Conservation (phyloP, 2,329 filamentous ascomycete species). For the Fusarium bactridioides region DNA sequence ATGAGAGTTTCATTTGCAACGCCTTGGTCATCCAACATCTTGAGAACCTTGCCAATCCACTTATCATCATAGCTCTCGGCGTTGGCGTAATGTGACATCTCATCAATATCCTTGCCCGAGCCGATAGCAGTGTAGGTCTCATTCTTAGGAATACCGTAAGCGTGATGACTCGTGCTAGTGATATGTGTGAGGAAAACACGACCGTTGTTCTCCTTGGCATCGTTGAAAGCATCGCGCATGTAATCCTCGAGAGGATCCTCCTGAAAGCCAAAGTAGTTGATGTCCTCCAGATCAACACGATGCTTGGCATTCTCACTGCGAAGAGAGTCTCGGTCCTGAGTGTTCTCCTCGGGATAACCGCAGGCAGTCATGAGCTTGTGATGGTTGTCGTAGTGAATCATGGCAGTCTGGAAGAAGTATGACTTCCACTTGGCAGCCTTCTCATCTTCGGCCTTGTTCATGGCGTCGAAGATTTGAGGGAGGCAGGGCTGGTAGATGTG, state of each 20-base stretch:
- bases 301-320: conserved; percentile 41
- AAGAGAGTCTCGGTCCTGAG: conserved; percentile 43
- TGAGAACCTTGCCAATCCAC: conserved; percentile 44
- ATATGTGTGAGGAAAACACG: conserved; percentile 46
- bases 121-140: conserved; percentile 35
- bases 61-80: conserved; percentile 44
- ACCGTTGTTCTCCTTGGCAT: conserved; percentile 43
- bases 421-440: conserved; percentile 43
- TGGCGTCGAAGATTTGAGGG: conserved; percentile 48
- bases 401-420: conserved; percentile 46
- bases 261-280: conserved; percentile 48
- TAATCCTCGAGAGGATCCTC: conserved; percentile 46
- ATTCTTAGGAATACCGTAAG: conserved; percentile 41
- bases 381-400: conserved; percentile 46
- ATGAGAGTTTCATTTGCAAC: conserved; percentile 46
- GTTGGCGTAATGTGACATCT: conserved; percentile 45
- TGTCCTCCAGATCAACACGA: conserved; percentile 43
- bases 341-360: conserved; percentile 42
- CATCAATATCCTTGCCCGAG: conserved; percentile 36
- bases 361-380: conserved; percentile 44
- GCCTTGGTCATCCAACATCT: conserved; percentile 43
- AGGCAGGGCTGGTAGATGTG: conserved; percentile 56
- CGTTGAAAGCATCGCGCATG: conserved; percentile 43
- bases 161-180: conserved; percentile 48
- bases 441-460: conserved; percentile 41